Evolutionary conservation across 2,329 filamentous ascomycete species (phyloP), one percentile per base, ranked within the genome.

Genomic region (Dactylonectria macrodidyma): DNA sequence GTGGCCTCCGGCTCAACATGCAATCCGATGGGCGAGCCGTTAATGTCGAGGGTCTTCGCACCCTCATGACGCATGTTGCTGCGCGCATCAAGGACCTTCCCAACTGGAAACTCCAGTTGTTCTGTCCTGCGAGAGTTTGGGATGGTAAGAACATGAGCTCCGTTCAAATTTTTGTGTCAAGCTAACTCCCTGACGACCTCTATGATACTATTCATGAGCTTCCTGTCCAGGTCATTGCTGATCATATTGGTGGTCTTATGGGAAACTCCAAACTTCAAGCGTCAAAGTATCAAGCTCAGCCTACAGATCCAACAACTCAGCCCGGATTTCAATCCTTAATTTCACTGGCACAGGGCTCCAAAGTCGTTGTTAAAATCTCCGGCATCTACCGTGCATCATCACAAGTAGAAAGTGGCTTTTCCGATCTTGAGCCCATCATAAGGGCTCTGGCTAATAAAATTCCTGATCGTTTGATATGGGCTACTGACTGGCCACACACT

Each of bases 401-500:
- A 6, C 26, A 26, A n/a, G 19, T 34, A 26, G 51, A 62, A 2
- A 47, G 8, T 9, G 51, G 59, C 5, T 62, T 34, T 38, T 38
- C 55, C 2, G 59, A 62, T 19, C 50, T 62, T 7, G 59, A 62
- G 11, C 26, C 50, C 6, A 56, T 62, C n/a, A 62, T 62, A 7
- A 55, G 46, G n/a, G 41, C 41, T 2, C 12, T 62, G 16, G 38
- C 26, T 5, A 14, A 5, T 2, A 33, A 55, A n/a, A 36, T 62
- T 24, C 50, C 59, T 16, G 38, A 62, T 9, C 26, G 41, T 1
- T 5, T 62, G 5, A 41, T 62, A 1, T 62, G 59, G 59, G 59
- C 59, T 7, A 62, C 36, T 24, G 59, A 62, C 48, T 62, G 59
- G 50, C 50, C 59, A 8, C 59, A 62, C 14, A 62, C 59, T n/a